Evolutionary conservation across 108 stramenopile species (phyloP).

Genomic region (Cyclotella kingstonii): DNA sequence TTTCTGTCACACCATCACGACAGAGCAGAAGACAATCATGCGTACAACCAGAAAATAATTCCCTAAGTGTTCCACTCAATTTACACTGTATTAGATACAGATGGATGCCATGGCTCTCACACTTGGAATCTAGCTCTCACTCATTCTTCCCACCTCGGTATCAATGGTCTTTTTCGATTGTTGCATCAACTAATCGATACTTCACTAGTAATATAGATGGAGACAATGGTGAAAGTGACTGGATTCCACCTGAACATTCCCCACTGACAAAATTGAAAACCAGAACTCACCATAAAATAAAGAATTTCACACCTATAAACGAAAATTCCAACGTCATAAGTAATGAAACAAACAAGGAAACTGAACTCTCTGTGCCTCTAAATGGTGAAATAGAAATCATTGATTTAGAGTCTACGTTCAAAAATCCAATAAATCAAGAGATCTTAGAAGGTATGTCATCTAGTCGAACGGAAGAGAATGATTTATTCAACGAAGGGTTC

Average conservation of each 20-base stretch:
- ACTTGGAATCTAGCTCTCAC: no score
- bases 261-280: slow-evolving; percentile 2
- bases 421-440: slow-evolving; percentile 18
- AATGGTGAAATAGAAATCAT: slow-evolving; percentile 37
- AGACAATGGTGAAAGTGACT: slow-evolving; percentile 22
- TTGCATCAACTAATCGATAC: neutral
- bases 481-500: slow-evolving; percentile 4
- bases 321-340: neutral
- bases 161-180: no score
- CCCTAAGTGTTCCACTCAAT: no score
- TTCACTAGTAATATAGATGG: neutral
- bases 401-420: slow-evolving; percentile 38
- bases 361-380: neutral
- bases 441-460: slow-evolving; percentile 1
- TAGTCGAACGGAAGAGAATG: neutral
- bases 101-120: no score
- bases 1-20: no score
- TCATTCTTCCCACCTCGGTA: no score
- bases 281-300: neutral
- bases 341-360: neutral
- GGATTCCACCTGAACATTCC: slow-evolving; percentile 45
- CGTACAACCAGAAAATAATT: no score
- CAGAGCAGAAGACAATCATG: no score
- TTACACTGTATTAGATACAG: no score
- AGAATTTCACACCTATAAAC: neutral